Conservation (phyloP, 129 eudicot species). For the Centrapalus pauciflorus region DNA sequence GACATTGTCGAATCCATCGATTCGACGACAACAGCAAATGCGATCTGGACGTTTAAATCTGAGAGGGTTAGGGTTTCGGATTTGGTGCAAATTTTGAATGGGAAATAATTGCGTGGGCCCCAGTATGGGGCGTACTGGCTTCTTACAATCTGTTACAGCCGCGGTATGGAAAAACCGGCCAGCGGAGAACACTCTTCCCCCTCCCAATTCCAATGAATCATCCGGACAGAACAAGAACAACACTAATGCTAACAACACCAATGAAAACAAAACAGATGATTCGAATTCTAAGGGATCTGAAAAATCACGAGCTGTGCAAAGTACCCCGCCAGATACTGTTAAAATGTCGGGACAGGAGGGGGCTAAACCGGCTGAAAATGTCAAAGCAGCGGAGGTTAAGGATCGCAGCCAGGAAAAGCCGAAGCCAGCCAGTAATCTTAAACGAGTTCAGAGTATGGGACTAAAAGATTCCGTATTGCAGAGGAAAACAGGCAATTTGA, state of each 20-base stretch:
- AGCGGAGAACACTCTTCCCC: constrained; percentile 41
- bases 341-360: constrained; percentile 33
- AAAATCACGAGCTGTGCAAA: constrained; percentile 20
- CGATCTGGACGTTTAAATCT: constrained; percentile 18
- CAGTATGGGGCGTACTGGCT: constrained; percentile 45
- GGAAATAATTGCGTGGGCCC: constrained; percentile 72
- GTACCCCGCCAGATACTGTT: constrained; percentile 33
- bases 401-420: constrained; percentile 23
- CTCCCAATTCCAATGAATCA: constrained; percentile 26
- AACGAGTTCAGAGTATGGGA: constrained; percentile 57
- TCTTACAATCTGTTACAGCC: constrained; percentile 71
- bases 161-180: constrained; percentile 59
- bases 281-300: constrained; percentile 15
- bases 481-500: constrained; percentile 64
- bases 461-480: constrained; percentile 68
- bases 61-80: constrained; percentile 26
- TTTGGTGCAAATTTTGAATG: constrained; percentile 38
- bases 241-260: constrained; percentile 5
- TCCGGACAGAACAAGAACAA: constrained; percentile 11
- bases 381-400: constrained; percentile 13
- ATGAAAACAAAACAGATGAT: constrained; percentile 17
- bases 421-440: constrained; percentile 16
- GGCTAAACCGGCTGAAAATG: constrained; percentile 15
- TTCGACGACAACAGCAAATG: constrained; percentile 25
- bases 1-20: constrained; percentile 17